phyloP scores from a whole-genome alignment of 257 asterid genomes.

The Solanum bulbocastanum region DNA sequence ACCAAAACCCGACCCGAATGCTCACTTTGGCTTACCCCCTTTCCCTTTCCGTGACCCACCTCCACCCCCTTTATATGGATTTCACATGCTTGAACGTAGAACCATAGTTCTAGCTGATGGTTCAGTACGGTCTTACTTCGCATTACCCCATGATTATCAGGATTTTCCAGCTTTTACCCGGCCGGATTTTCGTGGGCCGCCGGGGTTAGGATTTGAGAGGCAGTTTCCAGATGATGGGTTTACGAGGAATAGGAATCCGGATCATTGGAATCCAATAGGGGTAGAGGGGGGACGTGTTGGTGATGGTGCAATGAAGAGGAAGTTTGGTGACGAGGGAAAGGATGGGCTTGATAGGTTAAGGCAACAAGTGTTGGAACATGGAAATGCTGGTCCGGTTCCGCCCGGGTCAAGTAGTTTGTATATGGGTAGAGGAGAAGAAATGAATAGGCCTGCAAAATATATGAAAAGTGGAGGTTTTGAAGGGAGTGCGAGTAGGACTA shows the following conservation, averaged over 20 bases:
- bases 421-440: slow-evolving; percentile 41
- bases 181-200: slow-evolving; percentile 27
- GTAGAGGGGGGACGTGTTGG: slow-evolving; percentile 7
- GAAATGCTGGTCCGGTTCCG: slow-evolving; percentile 33
- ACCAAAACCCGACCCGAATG: slow-evolving; percentile 12
- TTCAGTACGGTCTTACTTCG: slow-evolving; percentile 74
- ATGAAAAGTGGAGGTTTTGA: slow-evolving; percentile 20
- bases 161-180: slow-evolving; percentile 38
- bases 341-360: slow-evolving; percentile 87
- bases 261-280: slow-evolving; percentile 26
- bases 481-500: background rate
- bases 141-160: slow-evolving; percentile 71
- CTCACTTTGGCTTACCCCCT: slow-evolving; percentile 17
- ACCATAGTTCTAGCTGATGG: slow-evolving; percentile 69
- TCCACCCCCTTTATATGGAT: slow-evolving; percentile 83
- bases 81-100: slow-evolving; percentile 92
- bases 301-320: slow-evolving; percentile 52
- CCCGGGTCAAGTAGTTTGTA: slow-evolving; percentile 25
- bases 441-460: slow-evolving; percentile 44
- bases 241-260: slow-evolving; percentile 32
- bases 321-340: slow-evolving; percentile 64
- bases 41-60: slow-evolving; percentile 66
- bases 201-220: slow-evolving; percentile 33
- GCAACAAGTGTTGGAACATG: slow-evolving; percentile 83
- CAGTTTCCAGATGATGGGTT: slow-evolving; percentile 32